Conservation (phyloP, 495 filamentous ascomycete genomes). For the Aspergillus coremiiformis region DNA sequence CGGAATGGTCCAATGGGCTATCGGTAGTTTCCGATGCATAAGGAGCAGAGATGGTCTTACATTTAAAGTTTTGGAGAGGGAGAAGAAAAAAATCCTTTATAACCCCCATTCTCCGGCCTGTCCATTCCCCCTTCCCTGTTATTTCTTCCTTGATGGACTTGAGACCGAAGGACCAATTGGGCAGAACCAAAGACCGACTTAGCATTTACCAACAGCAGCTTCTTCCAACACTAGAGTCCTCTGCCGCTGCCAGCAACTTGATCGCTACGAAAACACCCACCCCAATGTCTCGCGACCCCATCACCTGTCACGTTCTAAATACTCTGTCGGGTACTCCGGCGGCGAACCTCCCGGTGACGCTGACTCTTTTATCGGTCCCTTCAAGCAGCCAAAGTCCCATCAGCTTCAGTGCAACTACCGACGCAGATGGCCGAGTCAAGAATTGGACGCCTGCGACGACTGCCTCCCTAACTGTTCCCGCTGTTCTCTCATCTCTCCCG, state of each 20-base stretch:
- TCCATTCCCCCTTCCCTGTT: slow-evolving; percentile 2
- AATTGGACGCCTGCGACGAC: slow-evolving; percentile 57
- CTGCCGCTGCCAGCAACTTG: slow-evolving; percentile 12
- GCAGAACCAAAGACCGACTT: slow-evolving; percentile 32
- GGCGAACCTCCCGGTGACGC: slow-evolving; percentile 46
- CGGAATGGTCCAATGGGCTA: slow-evolving; percentile 16
- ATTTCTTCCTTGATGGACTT: slow-evolving; percentile 25
- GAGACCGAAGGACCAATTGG: slow-evolving; percentile 12
- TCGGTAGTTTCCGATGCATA: slow-evolving; percentile 38
- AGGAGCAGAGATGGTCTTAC: slow-evolving; percentile 9
- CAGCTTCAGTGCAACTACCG: slow-evolving; percentile 60
- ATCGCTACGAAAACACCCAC: slow-evolving; percentile 38
- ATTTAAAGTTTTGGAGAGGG: slow-evolving; percentile 10
- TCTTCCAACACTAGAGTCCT: slow-evolving; percentile 11
- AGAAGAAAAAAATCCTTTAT: slow-evolving; percentile 21
- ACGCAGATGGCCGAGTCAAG: slow-evolving; percentile 79
- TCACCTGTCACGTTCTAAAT: slow-evolving; percentile 72
- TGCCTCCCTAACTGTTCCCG: slow-evolving; percentile 41
- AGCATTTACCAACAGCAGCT: slow-evolving; percentile 35
- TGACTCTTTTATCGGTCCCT: slow-evolving; percentile 41
- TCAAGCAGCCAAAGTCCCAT: slow-evolving; percentile 25
- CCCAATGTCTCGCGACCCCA: slow-evolving; percentile 65
- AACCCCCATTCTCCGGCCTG: neutral
- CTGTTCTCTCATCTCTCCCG: slow-evolving; percentile 38
- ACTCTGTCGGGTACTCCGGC: slow-evolving; percentile 60